A percentile compares a stretch with the other conserved stretches of the same genome.
Conservation (phyloP, 2,329 filamentous ascomycete species). For the Fusarium foetens region DNA sequence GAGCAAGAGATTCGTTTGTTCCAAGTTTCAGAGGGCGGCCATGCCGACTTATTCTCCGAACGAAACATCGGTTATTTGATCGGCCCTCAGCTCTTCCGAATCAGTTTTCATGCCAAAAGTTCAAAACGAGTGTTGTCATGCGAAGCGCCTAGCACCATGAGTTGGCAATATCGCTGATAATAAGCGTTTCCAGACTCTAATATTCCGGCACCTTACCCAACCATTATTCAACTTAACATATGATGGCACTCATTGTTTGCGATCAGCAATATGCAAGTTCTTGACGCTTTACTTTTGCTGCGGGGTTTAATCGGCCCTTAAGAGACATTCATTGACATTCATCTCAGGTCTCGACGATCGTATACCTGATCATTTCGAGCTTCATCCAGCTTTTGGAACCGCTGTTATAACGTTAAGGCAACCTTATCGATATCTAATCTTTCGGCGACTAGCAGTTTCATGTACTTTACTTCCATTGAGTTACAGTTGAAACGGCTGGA, state of each 20-base stretch:
- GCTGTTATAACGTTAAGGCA: not conserved
- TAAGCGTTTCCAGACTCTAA: not conserved
- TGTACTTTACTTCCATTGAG: not conserved
- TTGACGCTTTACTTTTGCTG: not conserved
- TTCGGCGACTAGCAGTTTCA: not conserved
- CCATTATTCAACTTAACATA: not conserved
- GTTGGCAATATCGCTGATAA: not conserved
- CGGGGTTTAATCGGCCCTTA: not conserved
- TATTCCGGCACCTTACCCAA: not conserved
- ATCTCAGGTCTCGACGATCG: not conserved
- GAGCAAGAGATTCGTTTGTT: constrained; percentile 7
- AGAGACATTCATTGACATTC: not conserved
- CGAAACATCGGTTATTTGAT: constrained; percentile 27
- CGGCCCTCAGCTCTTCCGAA: not conserved
- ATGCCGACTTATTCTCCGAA: constrained; percentile 30
- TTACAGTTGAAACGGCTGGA: not conserved
- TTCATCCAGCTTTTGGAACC: not conserved
- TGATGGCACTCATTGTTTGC: not conserved
- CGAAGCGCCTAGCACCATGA: not conserved
- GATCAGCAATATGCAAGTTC: not conserved
- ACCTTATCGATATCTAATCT: not conserved
- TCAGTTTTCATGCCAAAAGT: not conserved
- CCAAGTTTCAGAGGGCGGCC: not conserved
- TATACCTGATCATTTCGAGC: not conserved
- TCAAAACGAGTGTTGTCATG: constrained; percentile 10